Evolutionary conservation across 2,329 filamentous ascomycete genomes (phyloP).

Genomic region (Xylariaceae sp.): DNA sequence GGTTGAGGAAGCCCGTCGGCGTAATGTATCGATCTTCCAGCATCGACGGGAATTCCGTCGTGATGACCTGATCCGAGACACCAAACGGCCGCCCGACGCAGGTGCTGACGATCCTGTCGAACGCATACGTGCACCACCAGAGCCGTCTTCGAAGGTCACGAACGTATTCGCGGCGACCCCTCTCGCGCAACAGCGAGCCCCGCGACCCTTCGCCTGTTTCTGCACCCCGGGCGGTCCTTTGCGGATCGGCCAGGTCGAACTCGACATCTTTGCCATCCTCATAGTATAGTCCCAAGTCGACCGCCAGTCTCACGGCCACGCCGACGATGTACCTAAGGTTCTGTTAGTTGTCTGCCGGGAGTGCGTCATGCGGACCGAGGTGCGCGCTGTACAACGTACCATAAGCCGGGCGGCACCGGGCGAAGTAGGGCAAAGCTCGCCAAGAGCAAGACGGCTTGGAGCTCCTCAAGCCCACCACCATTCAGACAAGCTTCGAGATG

Average conservation of each 20-base stretch:
- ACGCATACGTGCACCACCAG: conserved; percentile 96
- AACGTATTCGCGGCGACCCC: conserved; percentile 71
- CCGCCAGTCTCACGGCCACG: conserved; percentile 81
- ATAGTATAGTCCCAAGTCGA: conserved; percentile 87
- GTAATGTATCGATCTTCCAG: conserved; percentile 88
- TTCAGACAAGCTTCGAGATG: conserved; percentile 84
- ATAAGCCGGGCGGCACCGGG: conserved; percentile 86
- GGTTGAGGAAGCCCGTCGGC: conserved; percentile 63
- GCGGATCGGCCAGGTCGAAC: conserved; percentile 49
- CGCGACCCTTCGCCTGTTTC: conserved; percentile 29
- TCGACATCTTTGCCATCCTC: conserved; percentile 72
- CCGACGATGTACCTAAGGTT: conserved; percentile 74
- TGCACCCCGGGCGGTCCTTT: conserved; percentile 34
- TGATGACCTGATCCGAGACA: conserved; percentile 93
- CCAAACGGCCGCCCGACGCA: conserved; percentile 92
- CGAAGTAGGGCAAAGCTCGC: conserved; percentile 87
- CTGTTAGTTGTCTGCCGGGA: conserved; percentile 6
- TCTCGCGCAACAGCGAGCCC: conserved; percentile 42
- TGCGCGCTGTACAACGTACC: conserved; percentile 44
- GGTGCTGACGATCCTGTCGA: conserved; percentile 90
- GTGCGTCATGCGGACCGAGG: neutral
- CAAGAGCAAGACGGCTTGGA: conserved; percentile 86
- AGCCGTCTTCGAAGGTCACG: conserved; percentile 79
- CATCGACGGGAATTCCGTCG: conserved; percentile 86
- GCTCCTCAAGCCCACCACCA: conserved; percentile 83